Percentiles rank a stretch among this genome's conserved stretches.
Conservation (phyloP, 73 alveolate species). For the Uronychia setigera region DNA sequence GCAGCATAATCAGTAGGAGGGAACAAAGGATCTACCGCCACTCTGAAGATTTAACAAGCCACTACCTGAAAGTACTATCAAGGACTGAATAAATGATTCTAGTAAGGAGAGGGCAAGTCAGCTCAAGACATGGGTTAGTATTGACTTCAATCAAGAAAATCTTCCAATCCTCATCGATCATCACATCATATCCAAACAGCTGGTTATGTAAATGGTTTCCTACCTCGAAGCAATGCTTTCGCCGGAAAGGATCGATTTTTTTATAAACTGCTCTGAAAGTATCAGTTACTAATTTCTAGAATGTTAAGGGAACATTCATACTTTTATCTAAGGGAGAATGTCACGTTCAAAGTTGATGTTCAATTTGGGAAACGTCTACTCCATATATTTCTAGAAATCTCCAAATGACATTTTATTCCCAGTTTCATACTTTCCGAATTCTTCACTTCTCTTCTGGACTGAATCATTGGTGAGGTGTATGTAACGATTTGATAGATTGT, state of each 20-base stretch:
- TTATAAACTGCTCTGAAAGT: constrained; percentile 53
- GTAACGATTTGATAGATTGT: constrained; percentile 53
- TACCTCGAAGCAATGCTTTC: constrained; percentile 62
- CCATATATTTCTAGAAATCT: constrained; percentile 61
- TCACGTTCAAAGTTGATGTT: constrained; percentile 9
- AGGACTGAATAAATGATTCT: constrained; percentile 84
- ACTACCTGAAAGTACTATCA: constrained; percentile 76
- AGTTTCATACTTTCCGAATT: constrained; percentile 66
- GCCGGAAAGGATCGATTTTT: constrained; percentile 47
- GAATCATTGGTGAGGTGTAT: constrained; percentile 81
- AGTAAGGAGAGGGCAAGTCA: constrained; percentile 82
- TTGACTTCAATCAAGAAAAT: constrained; percentile 89
- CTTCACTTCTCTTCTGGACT: constrained; percentile 73
- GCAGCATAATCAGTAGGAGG: constrained; percentile 43
- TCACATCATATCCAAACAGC: constrained; percentile 86
- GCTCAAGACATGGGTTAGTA: constrained; percentile 92
- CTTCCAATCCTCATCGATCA: constrained; percentile 85
- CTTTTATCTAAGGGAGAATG: constrained; percentile 34
- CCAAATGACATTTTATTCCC: constrained; percentile 79
- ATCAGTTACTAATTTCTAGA: constrained; percentile 26
- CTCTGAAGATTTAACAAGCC: not conserved
- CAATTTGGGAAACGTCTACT: constrained; percentile 2
- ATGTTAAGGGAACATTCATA: not conserved
- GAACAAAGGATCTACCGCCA: constrained; percentile 83
- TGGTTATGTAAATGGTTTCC: not conserved